Evolutionary conservation across 2,329 filamentous ascomycete genomes (phyloP).

Genomic region (Fonsecaea pugnacius): DNA sequence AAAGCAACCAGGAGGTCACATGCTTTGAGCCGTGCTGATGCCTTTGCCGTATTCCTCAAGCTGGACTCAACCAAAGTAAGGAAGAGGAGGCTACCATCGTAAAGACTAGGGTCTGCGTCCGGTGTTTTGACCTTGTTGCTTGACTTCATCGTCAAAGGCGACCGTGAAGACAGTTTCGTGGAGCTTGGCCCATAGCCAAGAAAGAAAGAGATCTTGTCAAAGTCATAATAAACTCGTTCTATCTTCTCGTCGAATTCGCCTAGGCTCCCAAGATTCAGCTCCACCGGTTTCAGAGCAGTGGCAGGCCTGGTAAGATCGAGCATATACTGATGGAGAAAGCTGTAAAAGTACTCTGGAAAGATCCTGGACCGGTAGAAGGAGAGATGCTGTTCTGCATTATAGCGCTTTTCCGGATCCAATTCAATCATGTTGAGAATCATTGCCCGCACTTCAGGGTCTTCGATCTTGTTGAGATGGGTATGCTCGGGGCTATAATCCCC

Average conservation of each 20-base stretch:
- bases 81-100: conserved; percentile 93
- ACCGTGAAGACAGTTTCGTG: conserved; percentile 40
- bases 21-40: conserved; percentile 83
- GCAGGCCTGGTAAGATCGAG: conserved; percentile 89
- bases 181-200: conserved; percentile 62
- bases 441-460: conserved; percentile 82
- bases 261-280: conserved; percentile 70
- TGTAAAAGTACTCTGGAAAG: conserved; percentile 97
- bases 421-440: conserved; percentile 97
- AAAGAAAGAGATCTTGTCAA: conserved; percentile 97
- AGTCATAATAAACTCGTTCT: conserved; percentile 88
- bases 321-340: conserved; percentile 97
- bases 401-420: conserved; percentile 85
- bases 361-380: conserved; percentile 90
- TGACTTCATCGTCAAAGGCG: conserved; percentile 45
- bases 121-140: conserved; percentile 69
- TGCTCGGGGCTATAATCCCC: conserved; percentile 89
- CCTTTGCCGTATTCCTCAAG: conserved; percentile 82
- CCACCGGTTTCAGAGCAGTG: conserved; percentile 73
- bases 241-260: conserved; percentile 92
- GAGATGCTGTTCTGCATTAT: conserved; percentile 91
- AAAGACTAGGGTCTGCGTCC: conserved; percentile 61
- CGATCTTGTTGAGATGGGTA: conserved; percentile 80
- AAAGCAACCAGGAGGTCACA: conserved; percentile 93
- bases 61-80: conserved; percentile 86